These are phyloP conservation scores for Discostella stelligera DNA, from an alignment of 352 stramenopile species.

Conservation along the genomic window DNA sequence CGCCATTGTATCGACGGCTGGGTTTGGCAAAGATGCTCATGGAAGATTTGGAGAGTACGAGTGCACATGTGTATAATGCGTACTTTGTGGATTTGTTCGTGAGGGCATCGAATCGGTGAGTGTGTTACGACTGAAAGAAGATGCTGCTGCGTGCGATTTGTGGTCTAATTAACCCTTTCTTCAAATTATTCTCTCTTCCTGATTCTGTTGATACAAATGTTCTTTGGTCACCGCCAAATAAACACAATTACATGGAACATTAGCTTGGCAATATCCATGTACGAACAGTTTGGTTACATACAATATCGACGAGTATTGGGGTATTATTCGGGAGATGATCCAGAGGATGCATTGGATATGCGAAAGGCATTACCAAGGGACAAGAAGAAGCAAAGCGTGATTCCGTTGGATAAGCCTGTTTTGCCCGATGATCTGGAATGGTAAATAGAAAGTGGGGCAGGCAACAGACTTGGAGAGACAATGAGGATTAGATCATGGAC, in stretches of 20 bases:
- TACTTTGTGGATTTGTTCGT: conserved; percentile 99
- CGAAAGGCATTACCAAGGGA: conserved; percentile 66
- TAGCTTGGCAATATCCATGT: conserved; percentile 78
- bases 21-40: conserved; percentile 92
- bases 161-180: not conserved
- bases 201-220: not conserved
- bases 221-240: not conserved
- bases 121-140: not conserved
- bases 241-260: not conserved
- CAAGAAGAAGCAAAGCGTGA: conserved; percentile 68
- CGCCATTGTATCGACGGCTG: conserved; percentile 90
- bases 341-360: conserved; percentile 82
- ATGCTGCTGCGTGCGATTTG: not conserved
- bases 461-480: too few relatives aligned
- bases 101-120: conserved; percentile 89
- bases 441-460: too few relatives aligned
- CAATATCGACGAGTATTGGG: conserved; percentile 70
- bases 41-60: conserved; percentile 89
- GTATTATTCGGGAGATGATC: conserved; percentile 61
- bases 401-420: conserved; percentile 71
- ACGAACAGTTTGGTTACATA: conserved; percentile 81
- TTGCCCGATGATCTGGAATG: conserved; percentile 73
- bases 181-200: not conserved
- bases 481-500: too few relatives aligned
- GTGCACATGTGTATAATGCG: conserved; percentile 86